phyloP scores from a whole-genome alignment of 495 filamentous ascomycete genomes.

The Aeminium ludgeri region DNA sequence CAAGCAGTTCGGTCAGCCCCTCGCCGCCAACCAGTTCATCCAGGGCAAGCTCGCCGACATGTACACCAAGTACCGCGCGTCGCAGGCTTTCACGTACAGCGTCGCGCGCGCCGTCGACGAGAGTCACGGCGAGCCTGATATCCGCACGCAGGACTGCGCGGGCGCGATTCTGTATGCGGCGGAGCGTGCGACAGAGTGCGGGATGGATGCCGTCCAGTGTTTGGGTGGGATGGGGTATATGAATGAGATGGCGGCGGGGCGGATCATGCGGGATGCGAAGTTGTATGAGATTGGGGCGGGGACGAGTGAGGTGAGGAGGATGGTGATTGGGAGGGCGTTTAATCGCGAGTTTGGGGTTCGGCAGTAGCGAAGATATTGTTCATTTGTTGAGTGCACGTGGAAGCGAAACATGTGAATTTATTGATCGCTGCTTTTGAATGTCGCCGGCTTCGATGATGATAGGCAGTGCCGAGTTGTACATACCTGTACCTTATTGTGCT shows the following conservation, averaged over 20 bases:
- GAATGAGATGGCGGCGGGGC: conserved; percentile 82
- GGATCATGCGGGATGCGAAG: conserved; percentile 71
- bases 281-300: conserved; percentile 97
- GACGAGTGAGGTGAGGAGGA: conserved; percentile 80
- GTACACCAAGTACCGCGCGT: conserved; percentile 82
- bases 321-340: conserved; percentile 89
- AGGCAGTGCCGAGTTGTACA: no score
- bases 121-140: conserved; percentile 21
- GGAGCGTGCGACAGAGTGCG: conserved; percentile 77
- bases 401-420: no score
- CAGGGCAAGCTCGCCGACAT: conserved; percentile 93
- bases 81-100: conserved; percentile 43
- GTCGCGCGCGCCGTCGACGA: conserved; percentile 31
- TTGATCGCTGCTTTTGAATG: no score
- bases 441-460: no score
- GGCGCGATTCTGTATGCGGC: conserved; percentile 89
- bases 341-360: conserved; percentile 61
- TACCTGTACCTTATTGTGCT: no score
- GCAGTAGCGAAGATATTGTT: no score
- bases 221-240: conserved; percentile 93
- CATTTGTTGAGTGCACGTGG: no score
- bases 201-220: conserved; percentile 82
- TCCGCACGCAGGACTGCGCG: conserved; percentile 82
- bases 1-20: conserved; percentile 73
- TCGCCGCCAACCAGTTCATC: conserved; percentile 84